Percentiles rank a stretch among this genome's conserved stretches.
phyloP scores from a whole-genome alignment of 208 protist species.

The Trypanosoma melophagium region DNA sequence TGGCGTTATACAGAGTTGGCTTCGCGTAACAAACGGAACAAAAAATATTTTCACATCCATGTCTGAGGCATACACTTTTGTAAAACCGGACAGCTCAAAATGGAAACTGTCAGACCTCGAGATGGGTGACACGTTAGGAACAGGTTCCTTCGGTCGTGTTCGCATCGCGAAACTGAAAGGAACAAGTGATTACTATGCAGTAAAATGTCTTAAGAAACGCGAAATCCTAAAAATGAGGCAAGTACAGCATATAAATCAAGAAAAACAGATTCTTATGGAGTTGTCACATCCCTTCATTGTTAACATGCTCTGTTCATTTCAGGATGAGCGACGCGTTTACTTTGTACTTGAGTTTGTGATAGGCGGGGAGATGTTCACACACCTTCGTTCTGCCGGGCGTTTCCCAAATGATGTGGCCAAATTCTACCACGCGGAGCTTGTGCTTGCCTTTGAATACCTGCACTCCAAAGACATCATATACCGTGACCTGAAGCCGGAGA shows the following conservation, averaged over 20 bases:
- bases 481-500: slow-evolving; percentile 85
- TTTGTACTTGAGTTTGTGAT: slow-evolving; percentile 93
- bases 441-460: slow-evolving; percentile 90
- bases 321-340: slow-evolving; percentile 92
- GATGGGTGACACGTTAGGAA: slow-evolving; percentile 86
- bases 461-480: slow-evolving; percentile 90
- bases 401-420: slow-evolving; percentile 87
- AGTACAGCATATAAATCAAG: slow-evolving; percentile 84
- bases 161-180: slow-evolving; percentile 83
- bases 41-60: slow-evolving; percentile 8
- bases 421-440: slow-evolving; percentile 93
- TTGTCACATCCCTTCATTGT: slow-evolving; percentile 94
- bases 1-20: background rate
- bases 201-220: slow-evolving; percentile 90
- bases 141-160: slow-evolving; percentile 92
- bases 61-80: slow-evolving; percentile 30
- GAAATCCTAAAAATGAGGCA: slow-evolving; percentile 89
- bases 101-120: slow-evolving; percentile 89
- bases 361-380: slow-evolving; percentile 90
- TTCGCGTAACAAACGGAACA: background rate
- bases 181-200: slow-evolving; percentile 85
- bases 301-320: slow-evolving; percentile 93
- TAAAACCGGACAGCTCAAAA: slow-evolving; percentile 69
- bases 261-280: slow-evolving; percentile 89
- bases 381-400: slow-evolving; percentile 78